These are phyloP conservation scores for Citrus medica DNA, from an alignment of 345 rosid species.

Conservation along the genomic window DNA sequence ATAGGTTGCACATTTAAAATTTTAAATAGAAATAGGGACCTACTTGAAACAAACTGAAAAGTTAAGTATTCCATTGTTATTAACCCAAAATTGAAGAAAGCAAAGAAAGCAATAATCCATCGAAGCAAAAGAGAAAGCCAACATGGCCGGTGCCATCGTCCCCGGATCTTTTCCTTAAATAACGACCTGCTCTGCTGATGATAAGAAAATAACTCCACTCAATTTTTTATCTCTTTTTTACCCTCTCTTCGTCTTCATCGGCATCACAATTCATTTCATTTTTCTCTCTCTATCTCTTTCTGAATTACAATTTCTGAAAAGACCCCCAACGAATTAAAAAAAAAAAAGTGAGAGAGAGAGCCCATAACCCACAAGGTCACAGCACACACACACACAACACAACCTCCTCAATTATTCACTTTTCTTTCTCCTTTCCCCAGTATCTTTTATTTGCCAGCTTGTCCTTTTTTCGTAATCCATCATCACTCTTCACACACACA, in stretches of 20 bases:
- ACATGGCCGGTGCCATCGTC: slow-evolving; percentile 43
- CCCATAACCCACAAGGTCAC: background rate
- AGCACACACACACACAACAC: slow-evolving; percentile 9
- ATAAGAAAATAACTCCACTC: no score
- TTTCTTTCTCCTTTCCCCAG: slow-evolving; percentile 6
- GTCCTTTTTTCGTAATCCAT: background rate
- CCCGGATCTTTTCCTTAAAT: slow-evolving; percentile 40
- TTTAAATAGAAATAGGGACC: no score
- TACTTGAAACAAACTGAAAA: no score
- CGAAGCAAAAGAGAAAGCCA: slow-evolving; percentile 10
- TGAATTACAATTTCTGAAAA: slow-evolving; percentile 27
- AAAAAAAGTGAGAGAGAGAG: slow-evolving; percentile 28
- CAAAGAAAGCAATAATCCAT: background rate
- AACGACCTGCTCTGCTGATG: slow-evolving; percentile 9
- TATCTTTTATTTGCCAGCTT: background rate
- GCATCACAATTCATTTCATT: slow-evolving; percentile 12
- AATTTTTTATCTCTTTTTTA: background rate
- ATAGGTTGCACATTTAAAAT: no score
- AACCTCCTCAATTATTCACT: slow-evolving; percentile 33
- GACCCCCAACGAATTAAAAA: background rate
- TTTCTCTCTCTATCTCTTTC: background rate
- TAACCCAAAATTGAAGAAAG: no score
- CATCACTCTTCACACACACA: slow-evolving; percentile 3
- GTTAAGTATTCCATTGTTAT: background rate
- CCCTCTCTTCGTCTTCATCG: background rate